phyloP scores from a whole-genome alignment of 192 early-diverging fungal species.

The Mortierella alpina region DNA sequence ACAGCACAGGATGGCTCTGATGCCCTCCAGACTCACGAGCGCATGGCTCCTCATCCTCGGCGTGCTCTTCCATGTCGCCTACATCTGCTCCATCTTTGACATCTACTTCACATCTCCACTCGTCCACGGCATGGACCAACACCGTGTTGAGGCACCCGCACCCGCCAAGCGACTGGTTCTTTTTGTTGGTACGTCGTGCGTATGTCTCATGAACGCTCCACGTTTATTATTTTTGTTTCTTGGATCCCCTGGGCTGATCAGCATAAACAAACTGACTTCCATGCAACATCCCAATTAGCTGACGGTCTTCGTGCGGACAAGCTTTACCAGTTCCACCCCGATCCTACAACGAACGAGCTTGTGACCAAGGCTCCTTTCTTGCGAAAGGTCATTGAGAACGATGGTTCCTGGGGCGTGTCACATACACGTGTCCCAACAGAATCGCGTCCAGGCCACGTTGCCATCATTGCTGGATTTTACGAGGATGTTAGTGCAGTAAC shows the following conservation, averaged over 20 bases:
- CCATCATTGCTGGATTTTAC: conserved; percentile 97
- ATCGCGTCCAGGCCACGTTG: conserved; percentile 96
- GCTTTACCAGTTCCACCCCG: conserved; percentile 81
- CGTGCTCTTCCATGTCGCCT: conserved; percentile 91
- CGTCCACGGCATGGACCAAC: conserved; percentile 96
- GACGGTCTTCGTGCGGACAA: conserved; percentile 96
- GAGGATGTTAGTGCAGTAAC: conserved; percentile 99
- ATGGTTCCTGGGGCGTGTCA: conserved; percentile 84
- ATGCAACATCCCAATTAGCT: conserved; percentile 58
- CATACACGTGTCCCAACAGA: conserved; percentile 97
- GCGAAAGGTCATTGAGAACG: conserved; percentile 64
- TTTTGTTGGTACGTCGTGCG: conserved; percentile 72
- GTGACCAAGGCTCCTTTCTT: conserved; percentile 69
- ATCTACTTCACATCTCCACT: conserved; percentile 99
- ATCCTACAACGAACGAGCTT: conserved; percentile 50
- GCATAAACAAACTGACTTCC: neutral
- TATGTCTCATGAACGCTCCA: neutral
- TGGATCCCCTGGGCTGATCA: neutral
- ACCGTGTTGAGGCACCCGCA: conserved; percentile 72
- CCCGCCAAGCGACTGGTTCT: conserved; percentile 91
- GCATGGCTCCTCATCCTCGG: conserved; percentile 78
- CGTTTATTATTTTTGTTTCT: too few species aligned
- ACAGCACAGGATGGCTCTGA: conserved; percentile 27
- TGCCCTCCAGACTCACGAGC: conserved; percentile 49
- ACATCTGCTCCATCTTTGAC: conserved; percentile 94